Evolutionary conservation across 225 moss, liverwort and hornwort genomes (phyloP).

Genomic region (Straminergon stramineum): DNA sequence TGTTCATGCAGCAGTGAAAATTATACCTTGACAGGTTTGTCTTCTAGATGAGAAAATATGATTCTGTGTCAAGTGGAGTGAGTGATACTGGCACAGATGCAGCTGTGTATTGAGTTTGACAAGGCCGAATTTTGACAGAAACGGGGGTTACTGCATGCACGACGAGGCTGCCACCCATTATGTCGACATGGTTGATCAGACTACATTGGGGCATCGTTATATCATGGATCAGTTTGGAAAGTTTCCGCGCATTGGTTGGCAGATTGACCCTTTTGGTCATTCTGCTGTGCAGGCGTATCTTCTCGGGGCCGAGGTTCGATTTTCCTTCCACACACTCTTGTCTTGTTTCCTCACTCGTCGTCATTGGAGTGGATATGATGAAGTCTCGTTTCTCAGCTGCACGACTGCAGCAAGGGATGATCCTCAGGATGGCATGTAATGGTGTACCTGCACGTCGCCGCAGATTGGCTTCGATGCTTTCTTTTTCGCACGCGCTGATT

Average conservation of each 20-base stretch:
- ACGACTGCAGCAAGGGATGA: neutral
- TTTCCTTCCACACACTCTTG: neutral
- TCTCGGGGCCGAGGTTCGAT: slow-evolving; percentile 75
- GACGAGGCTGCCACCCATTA: slow-evolving; percentile 93
- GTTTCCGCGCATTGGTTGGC: slow-evolving; percentile 84
- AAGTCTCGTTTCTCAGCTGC: neutral
- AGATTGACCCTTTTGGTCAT: slow-evolving; percentile 95
- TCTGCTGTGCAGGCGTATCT: slow-evolving; percentile 92
- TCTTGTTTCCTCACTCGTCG: neutral
- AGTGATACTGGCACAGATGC: neutral
- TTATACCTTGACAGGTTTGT: neutral
- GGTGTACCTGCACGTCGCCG: neutral
- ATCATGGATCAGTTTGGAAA: slow-evolving; percentile 73
- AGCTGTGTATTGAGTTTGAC: neutral
- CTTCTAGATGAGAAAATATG: neutral
- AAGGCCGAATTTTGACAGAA: slow-evolving; percentile 37
- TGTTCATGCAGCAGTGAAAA: neutral
- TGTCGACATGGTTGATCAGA: slow-evolving; percentile 95
- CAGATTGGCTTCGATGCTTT: slow-evolving; percentile 94
- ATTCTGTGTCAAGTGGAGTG: neutral
- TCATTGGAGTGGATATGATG: neutral
- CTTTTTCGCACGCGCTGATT: slow-evolving; percentile 91
- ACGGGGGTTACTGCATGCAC: slow-evolving; percentile 96
- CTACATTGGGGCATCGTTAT: slow-evolving; percentile 78
- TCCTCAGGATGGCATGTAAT: neutral